Base-by-base conservation (phyloP, 495 filamentous ascomycete species). In the Penicillium tannophilum region DNA sequence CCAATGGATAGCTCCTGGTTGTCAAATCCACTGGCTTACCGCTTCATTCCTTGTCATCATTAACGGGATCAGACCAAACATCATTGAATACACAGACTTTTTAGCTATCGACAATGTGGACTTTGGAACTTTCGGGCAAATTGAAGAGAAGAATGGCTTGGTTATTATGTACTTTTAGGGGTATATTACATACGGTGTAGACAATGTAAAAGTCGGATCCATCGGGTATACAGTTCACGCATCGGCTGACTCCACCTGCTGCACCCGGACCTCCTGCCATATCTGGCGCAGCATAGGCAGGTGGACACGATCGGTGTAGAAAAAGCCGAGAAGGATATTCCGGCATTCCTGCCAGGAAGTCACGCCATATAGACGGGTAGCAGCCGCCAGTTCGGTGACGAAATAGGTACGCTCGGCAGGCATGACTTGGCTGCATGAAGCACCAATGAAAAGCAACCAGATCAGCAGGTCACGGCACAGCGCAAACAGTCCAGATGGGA, bases 401-500 rank as follows among this genome's bases (percentile, higher is more conserved):
- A 80, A 80, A 33, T 71, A 80, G 5, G 57, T 42, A 5, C 73
- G 68, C 39, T 75, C 72, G 11, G 59, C 42, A 0, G 70, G 63
- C 50, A 74, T 49, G 17, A 53, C 49, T n/a, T 70, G 67, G 54
- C 68, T 72, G 59, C 74, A 76, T 12, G 70, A 63, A 4, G 67
- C 72, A 19, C 75, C 77, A 19, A 75, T 67, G 58, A 79, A 77
- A 1, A 79, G 63, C 19, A 76, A 47, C 77, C 77, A 80, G 43
- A 78, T 67, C 14, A 80, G 54, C 12, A 80, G 54, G 44, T 77
- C 74, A 1, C 60, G 66, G n/a, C 71, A 74, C 8, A 74, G 68
- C 26, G 66, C 60, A 62, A 72, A 80, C 28, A 69, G 61, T 0
- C 74, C 76, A 0, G 72, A 47, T 6, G 65, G 59, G 28, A 80